Base-by-base conservation (phyloP, 176 grass and related monocot genomes). In the Olyra latifolia region DNA sequence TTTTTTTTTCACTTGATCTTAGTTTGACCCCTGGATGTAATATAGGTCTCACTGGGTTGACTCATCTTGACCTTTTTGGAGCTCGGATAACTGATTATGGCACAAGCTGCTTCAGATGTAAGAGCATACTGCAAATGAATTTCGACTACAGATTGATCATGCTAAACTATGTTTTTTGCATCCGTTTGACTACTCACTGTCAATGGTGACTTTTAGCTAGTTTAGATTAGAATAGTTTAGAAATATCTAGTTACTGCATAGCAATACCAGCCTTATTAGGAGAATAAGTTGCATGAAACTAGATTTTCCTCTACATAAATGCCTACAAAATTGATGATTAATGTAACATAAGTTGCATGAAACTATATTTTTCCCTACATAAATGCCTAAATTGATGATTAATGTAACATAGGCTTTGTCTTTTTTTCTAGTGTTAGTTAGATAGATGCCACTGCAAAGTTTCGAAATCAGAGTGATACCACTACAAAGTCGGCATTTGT, bases 21-120 rank as follows among this genome's bases (percentile, higher is more conserved):
- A 28, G 42, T 67, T 78, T 85, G 22, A 70, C 71, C 6, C 47
- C 65, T 70, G 43, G 24, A 12, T 10, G 39, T 89, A 72, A 85
- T 86, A 50, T 82, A 95, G 96, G 88, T 89, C 88, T 98, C 62
- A 98, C 88, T 72, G 90, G 92, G 47, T 85, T 98, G 80, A 98
- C 90, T 52, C 88, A 88, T 86, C 88, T 98, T 78, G 96, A 98
- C 80, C 96, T 98, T 74, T 98, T 95, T 32, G 96, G 90, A 66
- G 96, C 96, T 91, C 86, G 82, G 10, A 87, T 98, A 74, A 93
- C 92, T 24, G 96, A 98, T 75, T 61, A 78, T 10, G 96, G 96
- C 17, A 88, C 96, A 73, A 93, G 83, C 75, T 95, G 49, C 88
- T 93, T 98, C 38, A 89, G 87, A 87, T 81, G 96, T 98, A 89